Base-by-base conservation (phyloP, 2,329 filamentous ascomycete genomes). In the Hymenoscyphus infarciens region DNA sequence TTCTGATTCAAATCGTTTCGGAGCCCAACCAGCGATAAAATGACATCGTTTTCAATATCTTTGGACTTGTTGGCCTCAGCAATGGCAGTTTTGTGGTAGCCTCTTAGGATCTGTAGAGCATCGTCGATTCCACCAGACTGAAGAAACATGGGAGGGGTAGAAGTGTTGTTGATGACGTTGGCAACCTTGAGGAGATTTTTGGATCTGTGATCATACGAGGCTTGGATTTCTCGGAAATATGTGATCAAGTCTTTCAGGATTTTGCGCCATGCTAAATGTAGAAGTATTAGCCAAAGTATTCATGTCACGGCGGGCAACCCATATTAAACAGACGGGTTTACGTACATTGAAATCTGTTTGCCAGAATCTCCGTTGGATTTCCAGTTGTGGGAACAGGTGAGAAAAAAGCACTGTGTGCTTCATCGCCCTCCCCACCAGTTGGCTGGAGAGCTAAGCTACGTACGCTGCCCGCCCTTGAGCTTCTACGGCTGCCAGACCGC, bases 141-240 rank as follows among this genome's bases (percentile, higher is more conserved):
- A 57, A 97, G 82, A 74, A 99, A 96, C 0, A 87, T 83, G 0
- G 89, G 78, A 0, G 93, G 93, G 2, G 88, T 83, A 7, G 85
- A 77, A 29, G 89, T 90, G 72, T 92, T 96, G 76, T 92, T 92
- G 70, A 96, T 85, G 16, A 92, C 84, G 71, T 93, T 93, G 60
- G 90, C 88, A 8, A 96, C 85, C 70, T 96, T 96, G 63, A 91
- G 75, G 4, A 96, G 81, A 7, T 89, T 86, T 75, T 97, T 98
- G 31, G 90, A 84, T 65, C 90, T 87, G 61, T 88, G 83, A 73
- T 99, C 94, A 76, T 97, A 97, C 56, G 93, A 91, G 58, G 84
- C 84, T 74, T 97, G 92, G 56, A 98, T 87, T 75, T 98, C 95
- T 70, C 91, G 88, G 75, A 97, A 98, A 75, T 97, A 98, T 62